Percentiles rank a stretch among this genome's conserved stretches.
These are phyloP conservation scores for Oryza coarctata DNA, from an alignment of 176 grass and related monocot genomes.

Conservation along the genomic window DNA sequence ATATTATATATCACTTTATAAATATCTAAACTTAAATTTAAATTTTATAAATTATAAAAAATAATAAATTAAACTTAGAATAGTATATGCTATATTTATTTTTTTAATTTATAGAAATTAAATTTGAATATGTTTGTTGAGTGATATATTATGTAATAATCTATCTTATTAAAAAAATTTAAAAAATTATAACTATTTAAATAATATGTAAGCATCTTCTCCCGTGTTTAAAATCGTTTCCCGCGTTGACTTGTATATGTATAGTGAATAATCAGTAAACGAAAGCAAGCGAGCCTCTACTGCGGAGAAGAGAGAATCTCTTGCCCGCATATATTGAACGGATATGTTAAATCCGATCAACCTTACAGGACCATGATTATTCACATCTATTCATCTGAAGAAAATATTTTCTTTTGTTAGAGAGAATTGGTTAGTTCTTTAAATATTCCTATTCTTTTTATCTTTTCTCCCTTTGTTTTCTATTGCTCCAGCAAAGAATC, in stretches of 20 bases:
- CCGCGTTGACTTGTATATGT: background rate
- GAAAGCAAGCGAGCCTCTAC: background rate
- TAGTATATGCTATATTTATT: too few species aligned
- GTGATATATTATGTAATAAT: too few species aligned
- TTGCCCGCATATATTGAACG: background rate
- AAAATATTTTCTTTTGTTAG: background rate
- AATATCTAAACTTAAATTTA: too few species aligned
- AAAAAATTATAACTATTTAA: too few species aligned
- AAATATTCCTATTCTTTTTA: background rate
- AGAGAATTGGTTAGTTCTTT: background rate
- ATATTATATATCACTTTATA: too few species aligned
- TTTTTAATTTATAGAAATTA: too few species aligned
- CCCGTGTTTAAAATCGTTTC: too few species aligned
- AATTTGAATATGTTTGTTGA: too few species aligned
- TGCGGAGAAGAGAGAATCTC: background rate
- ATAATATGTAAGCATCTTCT: too few species aligned
- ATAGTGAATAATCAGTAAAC: background rate
- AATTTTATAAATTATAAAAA: too few species aligned
- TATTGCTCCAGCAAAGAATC: background rate
- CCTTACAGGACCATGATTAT: background rate
- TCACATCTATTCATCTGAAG: conserved; percentile 16
- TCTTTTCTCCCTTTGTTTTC: background rate
- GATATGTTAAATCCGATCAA: conserved; percentile 10
- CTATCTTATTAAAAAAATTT: too few species aligned
- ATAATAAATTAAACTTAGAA: too few species aligned